Percentiles rank a stretch among this genome's conserved stretches.
These are phyloP conservation scores for Lolium rigidum DNA, from an alignment of 176 grass and related monocot genomes.

Conservation along the genomic window DNA sequence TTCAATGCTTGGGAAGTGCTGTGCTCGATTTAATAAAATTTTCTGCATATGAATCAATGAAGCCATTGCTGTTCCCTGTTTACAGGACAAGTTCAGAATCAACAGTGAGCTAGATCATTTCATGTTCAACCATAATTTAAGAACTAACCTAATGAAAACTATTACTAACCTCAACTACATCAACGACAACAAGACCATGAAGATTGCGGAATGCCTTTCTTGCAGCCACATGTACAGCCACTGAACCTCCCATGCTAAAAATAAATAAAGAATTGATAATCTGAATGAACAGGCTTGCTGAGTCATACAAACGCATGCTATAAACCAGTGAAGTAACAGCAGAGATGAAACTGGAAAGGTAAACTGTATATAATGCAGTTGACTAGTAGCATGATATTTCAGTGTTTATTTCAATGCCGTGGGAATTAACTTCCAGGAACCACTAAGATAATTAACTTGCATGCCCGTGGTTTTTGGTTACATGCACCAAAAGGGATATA, in stretches of 20 bases:
- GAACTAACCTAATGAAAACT: slow-evolving; percentile 33
- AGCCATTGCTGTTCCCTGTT: slow-evolving; percentile 93
- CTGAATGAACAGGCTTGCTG: slow-evolving; percentile 17
- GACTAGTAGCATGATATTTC: slow-evolving; percentile 17
- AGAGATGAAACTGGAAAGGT: slow-evolving; percentile 6
- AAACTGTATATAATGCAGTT: not conserved
- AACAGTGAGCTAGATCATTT: slow-evolving; percentile 27
- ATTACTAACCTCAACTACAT: slow-evolving; percentile 91
- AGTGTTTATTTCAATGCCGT: not conserved
- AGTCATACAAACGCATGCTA: slow-evolving; percentile 3
- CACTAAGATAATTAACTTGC: slow-evolving; percentile 10
- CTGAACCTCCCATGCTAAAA: slow-evolving; percentile 92
- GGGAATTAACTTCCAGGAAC: not conserved
- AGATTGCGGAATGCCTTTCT: slow-evolving; percentile 69
- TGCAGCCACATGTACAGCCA: slow-evolving; percentile 95
- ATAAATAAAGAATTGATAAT: slow-evolving; percentile 18
- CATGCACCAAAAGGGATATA: slow-evolving; percentile 4
- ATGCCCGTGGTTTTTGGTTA: not conserved
- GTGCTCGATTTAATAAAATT: slow-evolving; percentile 77
- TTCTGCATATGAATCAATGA: slow-evolving; percentile 99
- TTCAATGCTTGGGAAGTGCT: slow-evolving; percentile 79
- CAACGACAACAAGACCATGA: slow-evolving; percentile 88
- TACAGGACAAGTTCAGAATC: slow-evolving; percentile 14
- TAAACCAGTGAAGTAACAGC: not conserved
- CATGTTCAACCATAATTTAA: not conserved